Percentiles rank a stretch among this genome's conserved stretches.
phyloP scores from a whole-genome alignment of 345 rosid genomes.

The Eucalyptus brandiana region DNA sequence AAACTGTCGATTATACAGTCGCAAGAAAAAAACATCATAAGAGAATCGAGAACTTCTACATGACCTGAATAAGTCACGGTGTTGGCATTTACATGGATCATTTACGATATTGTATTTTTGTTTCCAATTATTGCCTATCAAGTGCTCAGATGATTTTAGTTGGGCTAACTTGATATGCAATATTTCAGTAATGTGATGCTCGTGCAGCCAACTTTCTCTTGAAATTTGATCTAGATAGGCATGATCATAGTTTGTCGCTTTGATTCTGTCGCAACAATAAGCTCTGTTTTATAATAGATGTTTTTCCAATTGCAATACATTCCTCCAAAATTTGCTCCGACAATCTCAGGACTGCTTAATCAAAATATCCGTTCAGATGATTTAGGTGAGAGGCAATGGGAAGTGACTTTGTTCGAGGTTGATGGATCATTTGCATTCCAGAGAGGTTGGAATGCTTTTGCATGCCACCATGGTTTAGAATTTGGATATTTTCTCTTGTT shows the following conservation, averaged over 20 bases:
- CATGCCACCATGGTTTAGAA: conserved; percentile 7
- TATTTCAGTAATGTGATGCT: background rate
- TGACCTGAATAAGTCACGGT: background rate
- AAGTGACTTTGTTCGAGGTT: background rate
- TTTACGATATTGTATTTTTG: background rate
- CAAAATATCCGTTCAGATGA: conserved; percentile 8
- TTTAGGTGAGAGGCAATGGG: conserved; percentile 3
- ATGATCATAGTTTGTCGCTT: background rate
- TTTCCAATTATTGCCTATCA: background rate
- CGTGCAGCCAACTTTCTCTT: background rate
- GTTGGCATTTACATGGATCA: background rate
- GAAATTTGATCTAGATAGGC: background rate
- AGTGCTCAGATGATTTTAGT: background rate
- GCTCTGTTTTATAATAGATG: background rate
- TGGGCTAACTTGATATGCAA: background rate
- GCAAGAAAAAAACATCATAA: no score
- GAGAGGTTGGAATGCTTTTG: conserved; percentile 23
- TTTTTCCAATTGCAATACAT: conserved; percentile 7
- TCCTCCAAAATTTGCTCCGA: conserved; percentile 22
- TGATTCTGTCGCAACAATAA: background rate
- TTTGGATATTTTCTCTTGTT: conserved; percentile 22
- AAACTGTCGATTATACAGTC: no score
- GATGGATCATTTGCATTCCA: conserved; percentile 8
- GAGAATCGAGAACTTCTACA: no score
- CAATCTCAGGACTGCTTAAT: background rate